A percentile compares a stretch with the other conserved stretches of the same genome.
phyloP scores from a whole-genome alignment of 805 yeast species.

The Cyberlindnera sargentensis region DNA sequence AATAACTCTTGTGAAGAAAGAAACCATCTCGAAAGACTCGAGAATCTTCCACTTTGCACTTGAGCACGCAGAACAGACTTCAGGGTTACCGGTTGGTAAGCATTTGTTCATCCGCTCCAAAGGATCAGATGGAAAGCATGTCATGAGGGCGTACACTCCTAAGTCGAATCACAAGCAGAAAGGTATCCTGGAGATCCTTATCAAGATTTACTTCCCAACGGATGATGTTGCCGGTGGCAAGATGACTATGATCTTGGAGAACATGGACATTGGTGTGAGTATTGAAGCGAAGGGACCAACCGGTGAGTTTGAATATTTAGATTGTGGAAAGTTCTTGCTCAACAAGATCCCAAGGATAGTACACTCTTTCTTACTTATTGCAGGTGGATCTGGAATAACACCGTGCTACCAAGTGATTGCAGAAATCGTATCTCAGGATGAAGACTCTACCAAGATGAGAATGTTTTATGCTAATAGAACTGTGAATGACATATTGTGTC shows the following conservation, averaged over 20 bases:
- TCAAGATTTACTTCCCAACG: conserved; percentile 28
- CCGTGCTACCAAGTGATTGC: conserved; percentile 78
- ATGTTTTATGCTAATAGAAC: conserved; percentile 65
- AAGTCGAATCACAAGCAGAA: conserved; percentile 22
- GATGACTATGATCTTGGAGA: conserved; percentile 26
- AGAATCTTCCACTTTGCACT: conserved; percentile 25
- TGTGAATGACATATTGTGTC: conserved; percentile 62
- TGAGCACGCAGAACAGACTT: conserved; percentile 25
- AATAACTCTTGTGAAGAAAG: conserved; percentile 17
- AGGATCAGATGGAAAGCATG: conserved; percentile 19
- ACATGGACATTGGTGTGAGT: conserved; percentile 37
- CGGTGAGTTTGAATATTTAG: conserved; percentile 51
- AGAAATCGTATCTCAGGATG: conserved; percentile 55
- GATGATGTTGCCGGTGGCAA: conserved; percentile 26
- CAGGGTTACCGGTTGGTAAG: conserved; percentile 28
- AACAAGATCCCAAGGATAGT: conserved; percentile 29
- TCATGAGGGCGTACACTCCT: conserved; percentile 31
- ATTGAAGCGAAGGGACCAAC: conserved; percentile 72
- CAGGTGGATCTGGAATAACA: conserved; percentile 84
- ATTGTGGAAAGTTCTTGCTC: conserved; percentile 44
- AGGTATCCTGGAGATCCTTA: conserved; percentile 25
- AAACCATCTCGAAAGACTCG: conserved; percentile 23
- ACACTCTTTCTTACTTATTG: conserved; percentile 42
- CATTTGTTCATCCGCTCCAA: conserved; percentile 25
- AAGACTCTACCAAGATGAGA: conserved; percentile 49